phyloP scores from a whole-genome alignment of 768 basidiomycete genomes.

The Serpula lacrymans region DNA sequence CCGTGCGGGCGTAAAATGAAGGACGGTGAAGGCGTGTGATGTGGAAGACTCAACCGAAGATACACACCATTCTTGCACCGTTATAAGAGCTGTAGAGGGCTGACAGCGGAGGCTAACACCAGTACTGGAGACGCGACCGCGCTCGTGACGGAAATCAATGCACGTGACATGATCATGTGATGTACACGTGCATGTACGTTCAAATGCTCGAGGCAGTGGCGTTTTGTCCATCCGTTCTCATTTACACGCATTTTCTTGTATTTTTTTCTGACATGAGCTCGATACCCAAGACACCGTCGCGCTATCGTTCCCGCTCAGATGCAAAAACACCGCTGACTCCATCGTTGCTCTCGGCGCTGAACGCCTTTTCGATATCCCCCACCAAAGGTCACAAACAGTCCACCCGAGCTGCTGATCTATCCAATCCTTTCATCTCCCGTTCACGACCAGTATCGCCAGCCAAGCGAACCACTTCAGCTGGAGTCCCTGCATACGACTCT shows the following conservation, averaged over 20 bases:
- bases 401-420: slow-evolving; percentile 40
- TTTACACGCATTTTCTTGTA: neutral
- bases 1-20: slow-evolving; percentile 3
- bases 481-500: slow-evolving; percentile 48
- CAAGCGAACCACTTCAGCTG: slow-evolving; percentile 51
- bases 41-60: too few relatives aligned
- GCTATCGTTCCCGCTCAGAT: slow-evolving; percentile 47
- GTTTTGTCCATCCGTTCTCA: neutral
- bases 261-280: slow-evolving; percentile 13
- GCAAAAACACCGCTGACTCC: slow-evolving; percentile 48
- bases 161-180: slow-evolving; percentile 16
- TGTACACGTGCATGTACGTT: slow-evolving; percentile 10
- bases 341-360: slow-evolving; percentile 37
- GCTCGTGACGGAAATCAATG: slow-evolving; percentile 1
- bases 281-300: slow-evolving; percentile 43
- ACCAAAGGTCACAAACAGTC: slow-evolving; percentile 27
- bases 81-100: too few relatives aligned
- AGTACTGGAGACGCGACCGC: neutral
- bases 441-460: slow-evolving; percentile 62
- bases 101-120: too few relatives aligned
- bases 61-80: too few relatives aligned
- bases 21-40: neutral
- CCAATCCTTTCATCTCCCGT: slow-evolving; percentile 61
- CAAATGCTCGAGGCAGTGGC: neutral
- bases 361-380: slow-evolving; percentile 33